These are phyloP conservation scores for Calocybe gambosa DNA, from an alignment of 1,284 basidiomycete species.

Conservation along the genomic window DNA sequence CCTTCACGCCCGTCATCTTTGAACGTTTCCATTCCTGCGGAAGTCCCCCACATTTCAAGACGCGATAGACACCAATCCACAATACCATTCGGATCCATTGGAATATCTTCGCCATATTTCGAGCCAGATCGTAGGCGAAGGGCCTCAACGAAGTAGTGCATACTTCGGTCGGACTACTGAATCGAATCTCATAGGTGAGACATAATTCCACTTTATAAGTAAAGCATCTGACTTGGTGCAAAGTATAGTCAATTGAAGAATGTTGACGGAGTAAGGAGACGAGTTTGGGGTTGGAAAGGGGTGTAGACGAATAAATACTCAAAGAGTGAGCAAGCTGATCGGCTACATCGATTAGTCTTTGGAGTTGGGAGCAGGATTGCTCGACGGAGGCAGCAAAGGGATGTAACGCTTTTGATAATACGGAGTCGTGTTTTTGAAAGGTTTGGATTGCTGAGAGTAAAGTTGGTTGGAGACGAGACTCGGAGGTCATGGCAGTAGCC, in stretches of 20 bases:
- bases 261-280: constrained; percentile 62
- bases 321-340: constrained; percentile 49
- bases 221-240: constrained; percentile 39
- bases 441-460: constrained; percentile 40
- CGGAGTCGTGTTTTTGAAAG: constrained; percentile 30
- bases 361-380: constrained; percentile 36
- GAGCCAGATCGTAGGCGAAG: constrained; percentile 39
- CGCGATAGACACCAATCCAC: constrained; percentile 51
- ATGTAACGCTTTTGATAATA: constrained; percentile 36
- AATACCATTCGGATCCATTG: constrained; percentile 37
- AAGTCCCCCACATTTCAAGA: constrained; percentile 52
- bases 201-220: constrained; percentile 11
- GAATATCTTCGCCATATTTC: constrained; percentile 58
- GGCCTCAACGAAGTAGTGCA: constrained; percentile 37
- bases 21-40: constrained; percentile 68
- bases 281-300: constrained; percentile 56
- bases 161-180: constrained; percentile 46
- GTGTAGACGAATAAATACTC: constrained; percentile 39
- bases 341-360: constrained; percentile 44
- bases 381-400: constrained; percentile 44
- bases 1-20: constrained; percentile 50
- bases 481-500: constrained; percentile 11
- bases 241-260: constrained; percentile 41
- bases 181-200: constrained; percentile 16
- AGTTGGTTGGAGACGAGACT: constrained; percentile 6